phyloP scores from a whole-genome alignment of 129 eudicot species.

The Saussurea involucrata region DNA sequence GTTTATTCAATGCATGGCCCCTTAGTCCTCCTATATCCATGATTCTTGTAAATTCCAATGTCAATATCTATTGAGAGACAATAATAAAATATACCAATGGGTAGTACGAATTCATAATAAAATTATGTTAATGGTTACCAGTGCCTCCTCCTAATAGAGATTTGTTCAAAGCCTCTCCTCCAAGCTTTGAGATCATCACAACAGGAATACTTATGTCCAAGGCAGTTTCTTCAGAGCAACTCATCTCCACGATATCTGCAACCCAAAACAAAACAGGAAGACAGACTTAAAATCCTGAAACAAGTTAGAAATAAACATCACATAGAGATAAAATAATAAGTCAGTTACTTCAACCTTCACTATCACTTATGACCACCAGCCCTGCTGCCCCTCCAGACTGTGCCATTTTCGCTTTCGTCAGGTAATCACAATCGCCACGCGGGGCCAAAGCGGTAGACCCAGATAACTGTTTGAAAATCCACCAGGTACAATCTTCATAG shows the following conservation, averaged over 20 bases:
- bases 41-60: neutral
- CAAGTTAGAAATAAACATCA: slow-evolving; percentile 1
- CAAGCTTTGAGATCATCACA: slow-evolving; percentile 56
- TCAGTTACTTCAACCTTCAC: slow-evolving; percentile 50
- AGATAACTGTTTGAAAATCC: slow-evolving; percentile 44
- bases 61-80: neutral
- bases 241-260: slow-evolving; percentile 66
- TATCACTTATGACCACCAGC: slow-evolving; percentile 63
- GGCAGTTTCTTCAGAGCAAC: slow-evolving; percentile 43
- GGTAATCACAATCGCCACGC: slow-evolving; percentile 85
- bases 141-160: slow-evolving; percentile 43
- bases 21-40: neutral
- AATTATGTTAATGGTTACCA: slow-evolving; percentile 39
- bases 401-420: slow-evolving; percentile 66
- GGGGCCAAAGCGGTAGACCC: slow-evolving; percentile 57
- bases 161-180: slow-evolving; percentile 52
- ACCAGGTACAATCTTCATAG: neutral
- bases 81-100: neutral
- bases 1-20: neutral
- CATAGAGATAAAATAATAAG: neutral
- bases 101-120: neutral
- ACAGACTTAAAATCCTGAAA: neutral
- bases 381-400: slow-evolving; percentile 83
- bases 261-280: slow-evolving; percentile 2
- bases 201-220: slow-evolving; percentile 58